Base-by-base conservation (phyloP, 768 basidiomycete species). In the Guyanaporus albipodus region DNA sequence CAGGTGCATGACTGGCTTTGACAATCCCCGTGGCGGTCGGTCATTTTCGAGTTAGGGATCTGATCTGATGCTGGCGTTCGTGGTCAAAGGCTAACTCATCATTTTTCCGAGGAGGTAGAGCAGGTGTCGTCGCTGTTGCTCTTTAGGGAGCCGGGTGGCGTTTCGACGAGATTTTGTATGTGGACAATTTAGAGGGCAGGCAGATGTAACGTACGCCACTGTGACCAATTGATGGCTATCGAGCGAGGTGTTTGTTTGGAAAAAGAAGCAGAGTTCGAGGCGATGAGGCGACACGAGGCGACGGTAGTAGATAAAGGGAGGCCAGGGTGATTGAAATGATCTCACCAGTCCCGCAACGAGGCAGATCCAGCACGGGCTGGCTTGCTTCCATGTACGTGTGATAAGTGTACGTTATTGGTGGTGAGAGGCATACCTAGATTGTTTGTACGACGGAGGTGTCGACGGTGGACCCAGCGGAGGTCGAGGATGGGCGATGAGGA, bases 51-150 rank as follows among this genome's bases (percentile, higher is more conserved):
- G 17, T 36, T n/a, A n/a, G n/a, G 32, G 46, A 49, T 54, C 52
- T 58, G 55, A 61, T 57, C 49, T 49, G 19, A 31, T 29, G 46
- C 11, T 26, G 17, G 38, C 17, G 19, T 27, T 23, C 4, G 36
- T 11, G 14, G 28, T 38, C n/a, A n/a, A 40, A 42, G 35, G 45
- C 14, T 39, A 40, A 32, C 39, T 22, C n/a, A 33, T 51, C 21
- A 34, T 53, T 46, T 44, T 47, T 19, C 54, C 46, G 58, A 60
- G 46, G 51, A 50, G 49, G 46, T 33, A 27, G 44, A 39, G 18
- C 22, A 23, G 2, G 18, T 5, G 12, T 19, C 19, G 4, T 40
- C 26, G 12, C 12, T 26, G 32, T 15, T 36, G 18, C 14, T 26
- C 17, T 11, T 21, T 31, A n/a, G 21, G 34, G n/a, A 22, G 32